A percentile compares a stretch with the other conserved stretches of the same genome.
Evolutionary conservation across 129 eudicot species (phyloP).

Genomic region (Flaveria sonorensis): DNA sequence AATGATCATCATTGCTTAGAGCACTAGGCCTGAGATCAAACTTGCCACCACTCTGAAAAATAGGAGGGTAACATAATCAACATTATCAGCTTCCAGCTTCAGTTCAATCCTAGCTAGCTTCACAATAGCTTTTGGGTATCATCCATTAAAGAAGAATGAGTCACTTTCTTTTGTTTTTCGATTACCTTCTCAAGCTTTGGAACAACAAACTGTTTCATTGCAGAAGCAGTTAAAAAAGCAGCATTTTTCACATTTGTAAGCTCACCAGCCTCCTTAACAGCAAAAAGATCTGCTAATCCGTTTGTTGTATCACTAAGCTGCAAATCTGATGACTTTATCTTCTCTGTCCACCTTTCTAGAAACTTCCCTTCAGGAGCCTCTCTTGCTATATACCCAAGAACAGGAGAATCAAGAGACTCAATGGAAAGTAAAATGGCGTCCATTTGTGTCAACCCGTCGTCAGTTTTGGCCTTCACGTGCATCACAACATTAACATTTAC

Average conservation of each 20-base stretch:
- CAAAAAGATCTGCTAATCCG: conserved; percentile 60
- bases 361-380: conserved; percentile 64
- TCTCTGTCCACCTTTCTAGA: conserved; percentile 52
- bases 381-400: conserved; percentile 51
- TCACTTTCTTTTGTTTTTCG: conserved; percentile 57
- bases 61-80: conserved; percentile 70
- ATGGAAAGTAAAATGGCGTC: conserved; percentile 41
- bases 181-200: conserved; percentile 66
- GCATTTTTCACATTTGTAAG: conserved; percentile 55
- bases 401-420: conserved; percentile 25
- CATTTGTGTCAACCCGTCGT: conserved; percentile 52
- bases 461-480: conserved; percentile 51
- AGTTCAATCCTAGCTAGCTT: conserved; percentile 46
- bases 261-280: conserved; percentile 53
- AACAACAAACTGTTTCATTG: conserved; percentile 58
- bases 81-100: conserved; percentile 56
- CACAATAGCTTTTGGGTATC: conserved; percentile 57
- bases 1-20: conserved; percentile 47
- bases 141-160: conserved; percentile 56
- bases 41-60: conserved; percentile 67
- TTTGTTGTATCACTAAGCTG: conserved; percentile 51
- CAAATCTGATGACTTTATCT: conserved; percentile 37
- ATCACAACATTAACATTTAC: conserved; percentile 55
- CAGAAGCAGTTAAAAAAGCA: conserved; percentile 53
- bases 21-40: conserved; percentile 73